Evolutionary conservation across 441 rosid genomes (phyloP), one percentile per base, ranked within the genome.

Genomic region (Arabidopsis hybrid): DNA sequence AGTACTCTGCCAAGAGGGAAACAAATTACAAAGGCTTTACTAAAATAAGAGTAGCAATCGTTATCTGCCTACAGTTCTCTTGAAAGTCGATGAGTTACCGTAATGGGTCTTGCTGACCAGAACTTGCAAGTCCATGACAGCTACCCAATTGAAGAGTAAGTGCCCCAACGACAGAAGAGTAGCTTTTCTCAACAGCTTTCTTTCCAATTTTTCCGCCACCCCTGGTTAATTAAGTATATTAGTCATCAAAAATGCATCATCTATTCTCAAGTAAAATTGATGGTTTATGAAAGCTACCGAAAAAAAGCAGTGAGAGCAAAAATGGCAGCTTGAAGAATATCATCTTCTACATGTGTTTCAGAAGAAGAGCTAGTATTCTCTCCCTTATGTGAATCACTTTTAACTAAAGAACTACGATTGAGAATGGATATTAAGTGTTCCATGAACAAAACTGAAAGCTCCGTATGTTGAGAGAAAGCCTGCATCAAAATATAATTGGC

Each of bases 121-220:
- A 78, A 81, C 86, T 87, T 72, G 91, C 97, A 67, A 89, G 89
- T 73, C 91, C 92, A 78, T 91, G 98, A 77, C 97, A 93, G 78
- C 94, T 93, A 82, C 99, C 99, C 69, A 96, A 83, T 75, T 93
- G 99, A 57, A 93, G 91, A 74, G 85, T 88, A 60, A 96, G 97
- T 71, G 90, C 96, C 60, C 96, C 90, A 77, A 96, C 91, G 35
- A 96, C 97, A 71, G 92, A 81, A 46, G 98, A 85, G 86, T 96
- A 96, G 72, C 90, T 91, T 81, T 89, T 92, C 78, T 93, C 98
- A 74, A 96, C 97, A 72, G 94, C 93, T 81, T 75, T 89, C 84
- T 90, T 96, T 78, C 98, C 99, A 78, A 89, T 81, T 87, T 90
- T 96, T 81, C 98, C 99, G 5, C 99, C 98, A 65, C 99, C 99